These are phyloP conservation scores for Dipteronia sinensis DNA, from an alignment of 345 rosid species.

Conservation along the genomic window DNA sequence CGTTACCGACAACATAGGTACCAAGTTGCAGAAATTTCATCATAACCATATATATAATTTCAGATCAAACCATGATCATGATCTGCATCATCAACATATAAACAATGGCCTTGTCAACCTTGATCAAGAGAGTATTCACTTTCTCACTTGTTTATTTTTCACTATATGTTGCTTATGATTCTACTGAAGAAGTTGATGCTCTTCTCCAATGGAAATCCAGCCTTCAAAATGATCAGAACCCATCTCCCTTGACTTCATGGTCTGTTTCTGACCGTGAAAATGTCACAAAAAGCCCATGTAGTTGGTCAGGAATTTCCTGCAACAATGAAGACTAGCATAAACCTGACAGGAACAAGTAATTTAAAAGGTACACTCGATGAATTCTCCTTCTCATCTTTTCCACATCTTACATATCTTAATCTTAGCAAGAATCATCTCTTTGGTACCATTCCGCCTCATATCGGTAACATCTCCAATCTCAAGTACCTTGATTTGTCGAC, in stretches of 20 bases:
- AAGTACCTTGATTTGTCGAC: slow-evolving; percentile 21
- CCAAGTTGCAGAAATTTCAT: no score
- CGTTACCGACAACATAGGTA: no score
- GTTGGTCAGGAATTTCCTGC: slow-evolving; percentile 33
- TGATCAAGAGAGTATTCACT: neutral
- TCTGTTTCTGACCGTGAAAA: neutral
- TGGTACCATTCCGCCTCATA: slow-evolving; percentile 28
- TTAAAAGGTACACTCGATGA: slow-evolving; percentile 29
- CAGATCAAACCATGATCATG: no score
- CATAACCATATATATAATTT: no score
- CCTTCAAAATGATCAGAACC: slow-evolving; percentile 14
- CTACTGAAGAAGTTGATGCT: slow-evolving; percentile 13
- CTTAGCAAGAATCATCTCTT: slow-evolving; percentile 25
- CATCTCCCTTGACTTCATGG: slow-evolving; percentile 19
- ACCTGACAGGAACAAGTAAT: slow-evolving; percentile 20
- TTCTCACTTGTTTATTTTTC: slow-evolving; percentile 2
- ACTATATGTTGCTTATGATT: slow-evolving; percentile 8
- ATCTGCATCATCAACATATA: no score
- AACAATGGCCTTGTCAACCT: no score
- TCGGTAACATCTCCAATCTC: slow-evolving; percentile 29
- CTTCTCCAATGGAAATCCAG: slow-evolving; percentile 35
- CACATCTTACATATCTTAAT: slow-evolving; percentile 25
- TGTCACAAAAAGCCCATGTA: neutral
- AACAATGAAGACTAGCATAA: slow-evolving; percentile 14
- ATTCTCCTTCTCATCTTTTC: slow-evolving; percentile 29